A percentile compares a stretch with the other conserved stretches of the same genome.
phyloP scores from a whole-genome alignment of 2,329 filamentous ascomycete species.

The Uncinocarpus reesii region DNA sequence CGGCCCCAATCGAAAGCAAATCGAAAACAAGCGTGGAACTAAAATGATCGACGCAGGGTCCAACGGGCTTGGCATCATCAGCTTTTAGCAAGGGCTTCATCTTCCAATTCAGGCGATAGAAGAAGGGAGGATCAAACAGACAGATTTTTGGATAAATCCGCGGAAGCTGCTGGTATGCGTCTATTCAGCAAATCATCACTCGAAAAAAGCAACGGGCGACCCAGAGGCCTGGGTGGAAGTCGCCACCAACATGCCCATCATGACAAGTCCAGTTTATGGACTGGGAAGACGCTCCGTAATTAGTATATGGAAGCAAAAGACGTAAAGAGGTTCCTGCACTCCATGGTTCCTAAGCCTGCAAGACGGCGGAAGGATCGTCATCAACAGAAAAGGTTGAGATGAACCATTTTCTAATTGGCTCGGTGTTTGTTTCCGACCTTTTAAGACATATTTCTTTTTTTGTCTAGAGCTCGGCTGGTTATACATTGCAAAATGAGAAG shows the following conservation, averaged over 20 bases:
- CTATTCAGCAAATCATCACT: background rate
- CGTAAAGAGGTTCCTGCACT: background rate
- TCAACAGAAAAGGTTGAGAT: background rate
- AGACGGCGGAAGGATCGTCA: background rate
- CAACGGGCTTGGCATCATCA: background rate
- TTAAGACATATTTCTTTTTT: background rate
- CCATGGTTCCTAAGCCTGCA: background rate
- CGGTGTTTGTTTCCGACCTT: background rate
- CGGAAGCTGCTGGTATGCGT: background rate
- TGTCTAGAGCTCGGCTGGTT: background rate
- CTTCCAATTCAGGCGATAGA: background rate
- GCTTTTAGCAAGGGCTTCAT: too few relatives aligned
- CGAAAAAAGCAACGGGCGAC: background rate
- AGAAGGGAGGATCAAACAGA: too few relatives aligned
- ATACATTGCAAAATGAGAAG: background rate
- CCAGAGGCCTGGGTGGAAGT: background rate
- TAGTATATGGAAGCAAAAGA: background rate
- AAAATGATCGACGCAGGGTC: constrained; percentile 9
- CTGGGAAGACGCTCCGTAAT: background rate
- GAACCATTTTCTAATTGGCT: background rate
- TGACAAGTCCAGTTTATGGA: background rate
- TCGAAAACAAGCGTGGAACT: constrained; percentile 3
- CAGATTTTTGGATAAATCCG: too few relatives aligned
- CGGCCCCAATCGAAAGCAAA: background rate
- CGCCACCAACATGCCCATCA: too few relatives aligned